Percentiles rank a stretch among this genome's conserved stretches.
These are phyloP conservation scores for Kodamaea alishanica DNA, from an alignment of 1,139 yeast genomes.

Conservation along the genomic window DNA sequence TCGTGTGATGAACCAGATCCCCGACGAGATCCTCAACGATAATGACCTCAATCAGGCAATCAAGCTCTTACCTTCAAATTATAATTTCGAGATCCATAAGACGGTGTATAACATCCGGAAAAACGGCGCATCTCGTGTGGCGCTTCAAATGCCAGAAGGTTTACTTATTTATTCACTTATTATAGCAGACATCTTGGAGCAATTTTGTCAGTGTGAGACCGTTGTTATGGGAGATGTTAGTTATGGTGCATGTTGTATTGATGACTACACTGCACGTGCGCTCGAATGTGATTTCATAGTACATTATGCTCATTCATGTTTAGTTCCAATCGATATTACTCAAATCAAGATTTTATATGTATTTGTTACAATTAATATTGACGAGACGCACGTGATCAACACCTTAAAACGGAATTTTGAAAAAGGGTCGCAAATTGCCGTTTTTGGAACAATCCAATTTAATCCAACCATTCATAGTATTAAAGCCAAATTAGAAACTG, in stretches of 20 bases:
- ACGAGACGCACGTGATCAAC: conserved; percentile 73
- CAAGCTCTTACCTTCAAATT: conserved; percentile 77
- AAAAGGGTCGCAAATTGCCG: conserved; percentile 60
- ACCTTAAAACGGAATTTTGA: conserved; percentile 72
- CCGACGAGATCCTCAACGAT: conserved; percentile 77
- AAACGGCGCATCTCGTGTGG: conserved; percentile 68
- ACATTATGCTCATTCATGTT: conserved; percentile 96
- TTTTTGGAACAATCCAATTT: conserved; percentile 95
- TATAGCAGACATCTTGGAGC: conserved; percentile 85
- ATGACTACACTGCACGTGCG: conserved; percentile 90
- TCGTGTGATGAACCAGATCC: conserved; percentile 83
- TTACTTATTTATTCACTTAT: conserved; percentile 80
- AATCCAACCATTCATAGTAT: conserved; percentile 89
- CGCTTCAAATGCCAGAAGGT: conserved; percentile 98
- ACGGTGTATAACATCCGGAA: conserved; percentile 90
- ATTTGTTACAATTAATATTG: conserved; percentile 91
- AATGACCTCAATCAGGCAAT: conserved; percentile 78
- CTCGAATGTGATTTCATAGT: conserved; percentile 91
- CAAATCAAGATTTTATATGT: conserved; percentile 85
- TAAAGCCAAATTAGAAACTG: conserved; percentile 53
- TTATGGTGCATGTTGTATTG: conserved; percentile 98
- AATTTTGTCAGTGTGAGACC: conserved; percentile 82
- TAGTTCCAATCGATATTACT: conserved; percentile 92
- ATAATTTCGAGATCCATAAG: conserved; percentile 93
- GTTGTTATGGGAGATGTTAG: conserved; percentile 98